A percentile compares a stretch with the other conserved stretches of the same genome.
These are phyloP conservation scores for Trichosporon faecale DNA, from an alignment of 1,284 basidiomycete species.

Conservation along the genomic window DNA sequence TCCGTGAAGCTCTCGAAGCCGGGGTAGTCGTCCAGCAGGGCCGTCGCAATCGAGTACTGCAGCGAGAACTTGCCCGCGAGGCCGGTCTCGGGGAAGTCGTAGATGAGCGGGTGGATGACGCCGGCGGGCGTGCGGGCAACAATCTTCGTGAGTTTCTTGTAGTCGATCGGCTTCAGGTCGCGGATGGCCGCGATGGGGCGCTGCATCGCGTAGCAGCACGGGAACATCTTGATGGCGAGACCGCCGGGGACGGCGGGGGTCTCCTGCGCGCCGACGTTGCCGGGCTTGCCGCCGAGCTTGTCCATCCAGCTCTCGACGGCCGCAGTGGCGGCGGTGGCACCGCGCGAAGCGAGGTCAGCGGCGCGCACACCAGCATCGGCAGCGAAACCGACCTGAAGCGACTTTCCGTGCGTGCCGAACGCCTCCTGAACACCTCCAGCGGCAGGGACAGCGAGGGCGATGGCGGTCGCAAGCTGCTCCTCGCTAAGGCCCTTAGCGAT, in stretches of 20 bases:
- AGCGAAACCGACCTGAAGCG: constrained; percentile 16
- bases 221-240: constrained; percentile 20
- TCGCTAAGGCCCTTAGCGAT: constrained; percentile 9
- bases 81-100: constrained; percentile 15
- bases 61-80: constrained; percentile 19
- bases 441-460: constrained; percentile 13
- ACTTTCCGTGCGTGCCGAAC: constrained; percentile 19
- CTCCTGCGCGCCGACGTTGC: neutral
- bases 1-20: constrained; percentile 17
- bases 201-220: constrained; percentile 21
- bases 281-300: constrained; percentile 14
- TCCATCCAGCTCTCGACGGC: constrained; percentile 17
- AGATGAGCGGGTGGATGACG: constrained; percentile 17
- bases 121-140: constrained; percentile 13
- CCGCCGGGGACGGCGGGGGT: constrained; percentile 16
- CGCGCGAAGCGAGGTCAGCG: constrained; percentile 7
- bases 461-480: constrained; percentile 19
- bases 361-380: constrained; percentile 16
- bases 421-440: constrained; percentile 20
- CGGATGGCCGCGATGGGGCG: constrained; percentile 17
- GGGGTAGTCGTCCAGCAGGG: constrained; percentile 15
- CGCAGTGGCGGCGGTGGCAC: constrained; percentile 13
- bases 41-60: constrained; percentile 17
- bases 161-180: constrained; percentile 14
- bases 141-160: constrained; percentile 11